Conservation (phyloP, 495 filamentous ascomycete species). For the Hypoxylon lienhwacheense region DNA sequence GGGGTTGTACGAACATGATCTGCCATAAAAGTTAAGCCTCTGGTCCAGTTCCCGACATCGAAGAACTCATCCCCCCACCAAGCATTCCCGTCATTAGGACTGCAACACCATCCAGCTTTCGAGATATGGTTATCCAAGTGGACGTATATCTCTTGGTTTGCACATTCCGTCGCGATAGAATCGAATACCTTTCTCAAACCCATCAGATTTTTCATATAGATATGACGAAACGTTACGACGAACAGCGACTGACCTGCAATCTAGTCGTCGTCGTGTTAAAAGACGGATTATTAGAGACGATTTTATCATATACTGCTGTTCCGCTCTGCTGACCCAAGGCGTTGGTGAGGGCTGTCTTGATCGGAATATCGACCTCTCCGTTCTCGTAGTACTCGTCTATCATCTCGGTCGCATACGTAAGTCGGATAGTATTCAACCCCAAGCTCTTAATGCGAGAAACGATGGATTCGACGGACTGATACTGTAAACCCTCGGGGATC, state of each 20-base stretch:
- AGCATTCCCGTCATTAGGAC: constrained; percentile 54
- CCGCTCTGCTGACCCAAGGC: constrained; percentile 50
- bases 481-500: constrained; percentile 62
- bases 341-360: constrained; percentile 49
- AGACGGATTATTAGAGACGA: constrained; percentile 51
- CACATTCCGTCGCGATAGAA: constrained; percentile 51
- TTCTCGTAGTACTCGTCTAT: constrained; percentile 58
- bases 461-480: constrained; percentile 53
- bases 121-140: constrained; percentile 64
- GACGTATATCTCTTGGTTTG: constrained; percentile 54
- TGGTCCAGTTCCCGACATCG: constrained; percentile 54
- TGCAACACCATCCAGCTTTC: constrained; percentile 61
- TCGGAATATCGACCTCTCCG: constrained; percentile 48
- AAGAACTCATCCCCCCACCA: constrained; percentile 63
- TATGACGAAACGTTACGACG: not conserved
- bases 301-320: constrained; percentile 42
- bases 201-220: constrained; percentile 1
- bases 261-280: constrained; percentile 49
- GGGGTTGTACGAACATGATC: constrained; percentile 43
- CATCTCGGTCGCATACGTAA: constrained; percentile 62
- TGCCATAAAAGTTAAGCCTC: constrained; percentile 57
- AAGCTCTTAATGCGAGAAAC: constrained; percentile 52
- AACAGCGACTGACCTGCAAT: constrained; percentile 41
- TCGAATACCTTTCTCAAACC: constrained; percentile 46
- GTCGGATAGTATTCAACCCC: constrained; percentile 57